Evolutionary conservation across 805 yeast genomes (phyloP).

Genomic region (Pichia californica): DNA sequence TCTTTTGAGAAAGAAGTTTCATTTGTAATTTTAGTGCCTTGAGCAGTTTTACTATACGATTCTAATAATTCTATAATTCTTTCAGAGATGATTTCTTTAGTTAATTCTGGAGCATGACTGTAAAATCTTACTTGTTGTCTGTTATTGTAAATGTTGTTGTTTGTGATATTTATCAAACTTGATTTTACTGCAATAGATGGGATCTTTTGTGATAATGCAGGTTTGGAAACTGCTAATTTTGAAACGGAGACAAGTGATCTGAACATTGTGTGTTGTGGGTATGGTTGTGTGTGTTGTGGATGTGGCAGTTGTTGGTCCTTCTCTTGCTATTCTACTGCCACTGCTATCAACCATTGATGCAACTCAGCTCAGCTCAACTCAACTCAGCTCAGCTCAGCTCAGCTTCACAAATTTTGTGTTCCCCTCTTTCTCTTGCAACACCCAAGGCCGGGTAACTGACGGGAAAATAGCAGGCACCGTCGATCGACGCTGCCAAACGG

Average conservation of each 20-base stretch:
- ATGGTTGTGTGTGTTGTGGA: too few species aligned
- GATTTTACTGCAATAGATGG: neutral
- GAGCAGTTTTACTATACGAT: slow-evolving; percentile 53
- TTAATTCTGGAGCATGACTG: slow-evolving; percentile 54
- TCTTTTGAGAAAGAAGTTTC: slow-evolving; percentile 56
- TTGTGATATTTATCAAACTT: neutral
- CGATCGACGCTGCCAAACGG: too few species aligned
- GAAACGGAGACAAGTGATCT: slow-evolving; percentile 9
- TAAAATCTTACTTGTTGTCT: slow-evolving; percentile 30
- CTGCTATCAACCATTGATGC: too few species aligned
- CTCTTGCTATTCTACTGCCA: too few species aligned
- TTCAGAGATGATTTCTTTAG: slow-evolving; percentile 55
- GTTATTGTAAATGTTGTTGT: neutral
- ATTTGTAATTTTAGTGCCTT: slow-evolving; percentile 25
- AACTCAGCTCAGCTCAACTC: too few species aligned
- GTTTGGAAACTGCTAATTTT: slow-evolving; percentile 4
- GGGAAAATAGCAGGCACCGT: too few species aligned
- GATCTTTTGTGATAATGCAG: neutral
- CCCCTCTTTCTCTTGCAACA: neutral
- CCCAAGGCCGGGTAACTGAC: too few species aligned
- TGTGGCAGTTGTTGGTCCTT: too few species aligned
- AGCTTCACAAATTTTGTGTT: too few species aligned
- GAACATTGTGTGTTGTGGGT: slow-evolving; percentile 11
- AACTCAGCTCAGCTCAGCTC: too few species aligned
- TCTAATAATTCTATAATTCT: slow-evolving; percentile 60